Evolutionary conservation across 805 yeast species (phyloP).

Genomic region (Wickerhamomyces mucosus): DNA sequence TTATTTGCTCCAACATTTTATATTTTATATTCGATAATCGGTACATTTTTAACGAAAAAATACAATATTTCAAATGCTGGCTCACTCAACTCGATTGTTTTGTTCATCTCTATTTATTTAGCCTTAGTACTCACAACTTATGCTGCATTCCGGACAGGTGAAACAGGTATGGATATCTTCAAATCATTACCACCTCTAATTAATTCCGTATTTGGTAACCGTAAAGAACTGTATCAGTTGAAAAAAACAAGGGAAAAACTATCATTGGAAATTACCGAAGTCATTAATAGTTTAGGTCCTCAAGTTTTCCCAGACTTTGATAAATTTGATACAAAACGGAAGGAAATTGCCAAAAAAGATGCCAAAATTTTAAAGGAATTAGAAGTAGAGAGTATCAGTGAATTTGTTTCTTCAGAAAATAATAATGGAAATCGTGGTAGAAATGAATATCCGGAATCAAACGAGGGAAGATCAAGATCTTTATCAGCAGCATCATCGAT

Average conservation of each 20-base stretch:
- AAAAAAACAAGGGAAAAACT: conserved; percentile 51
- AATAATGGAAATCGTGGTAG: conserved; percentile 22
- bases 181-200: conserved; percentile 73
- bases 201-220: conserved; percentile 29
- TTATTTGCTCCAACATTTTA: conserved; percentile 81
- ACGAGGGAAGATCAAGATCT: conserved; percentile 8
- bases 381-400: conserved; percentile 13
- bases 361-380: background rate
- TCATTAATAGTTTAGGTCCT: conserved; percentile 81
- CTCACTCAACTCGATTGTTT: conserved; percentile 11
- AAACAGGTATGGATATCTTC: conserved; percentile 78
- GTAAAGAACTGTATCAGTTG: conserved; percentile 37
- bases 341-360: conserved; percentile 10
- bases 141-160: conserved; percentile 83
- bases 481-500: conserved; percentile 24
- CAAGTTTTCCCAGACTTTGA: conserved; percentile 82
- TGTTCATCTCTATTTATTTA: conserved; percentile 41
- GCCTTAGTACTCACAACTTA: conserved; percentile 67
- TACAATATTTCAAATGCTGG: conserved; percentile 15
- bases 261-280: conserved; percentile 62
- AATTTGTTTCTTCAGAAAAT: conserved; percentile 24
- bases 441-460: conserved; percentile 10
- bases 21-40: conserved; percentile 54
- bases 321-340: conserved; percentile 10
- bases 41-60: conserved; percentile 28